Evolutionary conservation across 768 basidiomycete genomes (phyloP), one percentile per base, ranked within the genome.

Genomic region (Psilocybe cubensis): DNA sequence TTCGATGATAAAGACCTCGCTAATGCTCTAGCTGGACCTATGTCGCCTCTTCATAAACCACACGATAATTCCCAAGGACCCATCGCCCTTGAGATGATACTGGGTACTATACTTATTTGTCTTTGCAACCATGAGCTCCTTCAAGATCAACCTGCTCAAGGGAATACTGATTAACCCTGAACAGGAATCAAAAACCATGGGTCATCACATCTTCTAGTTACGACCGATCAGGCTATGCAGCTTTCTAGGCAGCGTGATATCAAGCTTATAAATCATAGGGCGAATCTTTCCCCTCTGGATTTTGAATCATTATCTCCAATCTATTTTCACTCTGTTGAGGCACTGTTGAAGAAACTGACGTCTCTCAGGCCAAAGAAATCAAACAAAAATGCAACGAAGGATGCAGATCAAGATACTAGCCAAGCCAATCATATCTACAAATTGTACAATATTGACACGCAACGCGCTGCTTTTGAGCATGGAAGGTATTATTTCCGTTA

Each of bases 271-370:
- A 21, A 23, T n/a, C n/a, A n/a, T n/a, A 31, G 6, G 17, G 24
- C 40, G 31, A 18, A 11, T 55, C 11, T 20, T 14, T 35, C 25
- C 35, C 8, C 41, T 61, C 29, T 28, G 60, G 65, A 74, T 8
- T 82, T 80, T 53, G 70, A 74, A 24, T 83, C 81, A 0, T 60
- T 84, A 7, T 83, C 83, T 0, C 82, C 82, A 0, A 79, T 83
- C 29, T 65, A 70, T 41, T 84, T 84, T 50, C 14, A 48, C 45
- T 63, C 59, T 6, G 18, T 17, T 3, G 48, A 67, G 0, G 74
- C 75, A 17, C 65, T 84, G 9, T 46, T 61, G 1, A 72, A 70
- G 38, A 83, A 79, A 59, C 59, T 83, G 2, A 59, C 66, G 9
- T 64, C 62, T 2, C 70, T 82, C 52, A 78, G 73, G 46, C 74